phyloP scores from a whole-genome alignment of 2,329 filamentous ascomycete genomes.

The Pseudodiploospora longispora region DNA sequence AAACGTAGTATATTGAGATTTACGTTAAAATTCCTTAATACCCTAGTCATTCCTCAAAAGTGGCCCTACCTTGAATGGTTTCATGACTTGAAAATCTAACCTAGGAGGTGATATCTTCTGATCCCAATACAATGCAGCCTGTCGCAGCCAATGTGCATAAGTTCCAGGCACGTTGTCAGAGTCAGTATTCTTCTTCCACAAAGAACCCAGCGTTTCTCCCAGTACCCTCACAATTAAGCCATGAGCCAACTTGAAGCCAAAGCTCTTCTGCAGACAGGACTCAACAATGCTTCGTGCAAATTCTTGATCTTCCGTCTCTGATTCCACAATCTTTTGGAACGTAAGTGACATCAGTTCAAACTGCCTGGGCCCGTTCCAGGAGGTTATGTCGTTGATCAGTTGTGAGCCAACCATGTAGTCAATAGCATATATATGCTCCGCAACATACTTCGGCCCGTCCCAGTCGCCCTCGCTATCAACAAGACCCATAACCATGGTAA shows the following conservation, averaged over 20 bases:
- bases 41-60: slow-evolving; percentile 5
- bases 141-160: slow-evolving; percentile 46
- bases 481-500: slow-evolving; percentile 42
- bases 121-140: slow-evolving; percentile 39
- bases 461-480: slow-evolving; percentile 42
- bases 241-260: slow-evolving; percentile 48
- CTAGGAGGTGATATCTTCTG: slow-evolving; percentile 31
- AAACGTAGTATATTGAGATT: too few relatives aligned
- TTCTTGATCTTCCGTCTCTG: slow-evolving; percentile 31
- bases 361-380: slow-evolving; percentile 40
- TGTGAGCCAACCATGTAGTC: slow-evolving; percentile 43
- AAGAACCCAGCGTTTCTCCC: slow-evolving; percentile 41
- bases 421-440: slow-evolving; percentile 40
- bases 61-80: slow-evolving; percentile 31
- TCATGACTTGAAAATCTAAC: slow-evolving; percentile 24
- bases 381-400: slow-evolving; percentile 43
- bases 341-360: slow-evolving; percentile 39
- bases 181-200: slow-evolving; percentile 43
- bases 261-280: slow-evolving; percentile 39
- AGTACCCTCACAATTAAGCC: slow-evolving; percentile 42
- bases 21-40: not conserved
- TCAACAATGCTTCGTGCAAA: slow-evolving; percentile 44
- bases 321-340: slow-evolving; percentile 27
- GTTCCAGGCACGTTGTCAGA: slow-evolving; percentile 41
- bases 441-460: slow-evolving; percentile 45